Percentiles rank a stretch among this genome's conserved stretches.
Conservation (phyloP, 2,329 filamentous ascomycete genomes). For the Sphaerulina vaccinii region DNA sequence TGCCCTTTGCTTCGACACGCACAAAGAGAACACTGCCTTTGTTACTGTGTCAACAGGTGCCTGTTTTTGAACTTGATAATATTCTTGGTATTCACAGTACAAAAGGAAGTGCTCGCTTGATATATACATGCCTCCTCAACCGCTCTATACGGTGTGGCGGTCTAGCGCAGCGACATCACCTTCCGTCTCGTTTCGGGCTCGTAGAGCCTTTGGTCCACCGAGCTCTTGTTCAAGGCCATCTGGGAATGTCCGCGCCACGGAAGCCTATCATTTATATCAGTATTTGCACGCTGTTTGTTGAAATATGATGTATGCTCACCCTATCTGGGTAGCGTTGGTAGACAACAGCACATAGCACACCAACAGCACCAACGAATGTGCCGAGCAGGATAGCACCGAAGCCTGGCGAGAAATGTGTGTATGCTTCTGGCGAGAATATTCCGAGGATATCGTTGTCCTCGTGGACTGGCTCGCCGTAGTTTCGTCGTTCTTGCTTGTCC, state of each 20-base stretch:
- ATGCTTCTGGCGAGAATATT: slow-evolving; percentile 84
- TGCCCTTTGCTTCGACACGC: neutral
- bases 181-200: slow-evolving; percentile 26
- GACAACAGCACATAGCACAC: slow-evolving; percentile 42
- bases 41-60: no score
- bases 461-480: slow-evolving; percentile 94
- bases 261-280: no score
- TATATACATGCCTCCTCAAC: slow-evolving; percentile 18
- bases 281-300: no score
- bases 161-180: slow-evolving; percentile 25
- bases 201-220: slow-evolving; percentile 46
- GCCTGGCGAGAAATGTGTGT: slow-evolving; percentile 75
- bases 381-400: slow-evolving; percentile 64
- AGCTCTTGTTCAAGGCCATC: slow-evolving; percentile 51
- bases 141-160: slow-evolving; percentile 17
- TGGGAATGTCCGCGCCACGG: slow-evolving; percentile 47
- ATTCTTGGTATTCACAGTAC: neutral
- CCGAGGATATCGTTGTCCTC: slow-evolving; percentile 94
- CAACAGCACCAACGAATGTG: slow-evolving; percentile 44
- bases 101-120: slow-evolving; percentile 8
- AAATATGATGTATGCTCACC: slow-evolving; percentile 19
- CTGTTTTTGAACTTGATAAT: neutral
- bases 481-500: slow-evolving; percentile 95
- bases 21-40: no score
- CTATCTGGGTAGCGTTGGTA: slow-evolving; percentile 48